Percentiles rank a stretch among this genome's conserved stretches.
These are phyloP conservation scores for Cnidoscolus chayamansa DNA, from an alignment of 441 rosid genomes.

Conservation along the genomic window DNA sequence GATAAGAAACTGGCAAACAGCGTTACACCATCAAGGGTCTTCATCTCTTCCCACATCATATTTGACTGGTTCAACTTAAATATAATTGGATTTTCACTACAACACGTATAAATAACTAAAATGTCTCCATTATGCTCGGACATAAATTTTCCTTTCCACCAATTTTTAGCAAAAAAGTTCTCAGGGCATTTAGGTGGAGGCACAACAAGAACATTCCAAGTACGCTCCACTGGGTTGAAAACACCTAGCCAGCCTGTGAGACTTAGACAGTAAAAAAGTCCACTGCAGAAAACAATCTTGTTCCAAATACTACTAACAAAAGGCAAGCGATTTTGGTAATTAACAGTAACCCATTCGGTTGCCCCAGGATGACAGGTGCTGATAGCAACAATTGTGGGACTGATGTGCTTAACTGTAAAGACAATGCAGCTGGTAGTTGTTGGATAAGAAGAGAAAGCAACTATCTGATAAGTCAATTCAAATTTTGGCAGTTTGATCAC, in stretches of 20 bases:
- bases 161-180: conserved; percentile 43
- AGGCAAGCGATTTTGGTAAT: conserved; percentile 54
- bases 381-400: conserved; percentile 45
- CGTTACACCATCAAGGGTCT: conserved; percentile 44
- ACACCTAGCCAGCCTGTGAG: conserved; percentile 61
- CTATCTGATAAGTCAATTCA: conserved; percentile 45
- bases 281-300: conserved; percentile 53
- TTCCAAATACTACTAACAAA: conserved; percentile 66
- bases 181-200: conserved; percentile 60
- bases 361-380: conserved; percentile 55
- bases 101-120: conserved; percentile 49
- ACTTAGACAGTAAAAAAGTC: conserved; percentile 49
- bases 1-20: conserved; percentile 60
- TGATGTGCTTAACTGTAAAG: conserved; percentile 40
- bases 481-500: conserved; percentile 48
- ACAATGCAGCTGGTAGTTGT: conserved; percentile 43
- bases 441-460: conserved; percentile 65
- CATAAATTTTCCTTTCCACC: conserved; percentile 67
- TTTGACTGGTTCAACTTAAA: conserved; percentile 44
- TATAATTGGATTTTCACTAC: conserved; percentile 44
- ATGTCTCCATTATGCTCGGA: conserved; percentile 52
- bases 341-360: conserved; percentile 51
- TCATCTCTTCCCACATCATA: conserved; percentile 55
- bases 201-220: conserved; percentile 57
- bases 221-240: conserved; percentile 38